Base-by-base conservation (phyloP, 805 yeast species). In the Candida alai region DNA sequence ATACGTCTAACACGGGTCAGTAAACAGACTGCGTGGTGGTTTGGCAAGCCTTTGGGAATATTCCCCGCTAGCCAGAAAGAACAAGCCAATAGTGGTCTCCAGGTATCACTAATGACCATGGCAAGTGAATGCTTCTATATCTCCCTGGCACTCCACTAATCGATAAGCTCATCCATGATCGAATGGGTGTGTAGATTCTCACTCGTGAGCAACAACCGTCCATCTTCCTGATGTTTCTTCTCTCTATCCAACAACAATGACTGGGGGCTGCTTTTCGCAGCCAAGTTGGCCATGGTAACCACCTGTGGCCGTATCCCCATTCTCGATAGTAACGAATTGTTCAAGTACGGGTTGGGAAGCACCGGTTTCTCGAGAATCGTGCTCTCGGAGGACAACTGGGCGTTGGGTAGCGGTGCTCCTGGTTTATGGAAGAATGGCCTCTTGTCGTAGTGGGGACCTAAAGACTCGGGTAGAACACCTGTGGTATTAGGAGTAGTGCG, bases 291-390 rank as follows among this genome's bases (percentile, higher is more conserved):
- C 40, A 37, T 23, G 10, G 63, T 51, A 6, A 66, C 55, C 8
- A 65, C 65, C 41, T 64, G 70, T 0, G 73, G 71, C 35, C 52
- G 48, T 23, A 66, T 63, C 2, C 73, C 73, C 13, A 66, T 41
- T 35, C 56, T 59, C 5, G 65, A 54, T 19, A 66, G 50, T 13
- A 64, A 45, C 3, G 70, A 56, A 33, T 48, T 57, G 41, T 61
- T 64, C 14, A 60, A 45, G 28, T 56, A 56, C n/a, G 60, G 39
- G 32, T 58, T 62, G 17, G 69, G 55, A 6, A 60, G 36, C 17
- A 38, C 36, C 9, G 30, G n/a, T n/a, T 25, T 47, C 29, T 44
- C 45, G 5, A 51, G 16, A 7, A 63, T 35, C 1, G 62, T 39
- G 31, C 68, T 62, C 35, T 58, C 60, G 7, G 66, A 47, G 37